Conservation (phyloP, 768 basidiomycete species). For the Suillus subluteus region DNA sequence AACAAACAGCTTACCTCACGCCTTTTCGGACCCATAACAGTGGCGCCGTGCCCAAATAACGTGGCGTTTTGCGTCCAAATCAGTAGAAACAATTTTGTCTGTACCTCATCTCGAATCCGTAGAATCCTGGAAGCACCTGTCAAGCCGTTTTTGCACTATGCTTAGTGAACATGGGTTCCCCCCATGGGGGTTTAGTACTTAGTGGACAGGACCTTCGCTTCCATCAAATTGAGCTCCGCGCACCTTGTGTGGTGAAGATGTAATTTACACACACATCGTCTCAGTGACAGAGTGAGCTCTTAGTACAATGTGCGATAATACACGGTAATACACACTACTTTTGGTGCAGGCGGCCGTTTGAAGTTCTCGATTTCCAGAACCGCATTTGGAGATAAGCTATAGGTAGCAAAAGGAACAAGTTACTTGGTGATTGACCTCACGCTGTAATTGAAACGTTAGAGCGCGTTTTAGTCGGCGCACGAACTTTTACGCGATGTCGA, state of each 20-base stretch:
- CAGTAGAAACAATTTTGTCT: not conserved
- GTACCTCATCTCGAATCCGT: not conserved
- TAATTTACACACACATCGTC: not conserved
- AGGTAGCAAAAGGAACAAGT: not conserved
- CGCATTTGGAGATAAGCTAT: not conserved
- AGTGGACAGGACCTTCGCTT: not conserved
- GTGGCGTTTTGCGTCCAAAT: not conserved
- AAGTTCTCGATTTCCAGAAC: not conserved
- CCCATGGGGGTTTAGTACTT: not conserved
- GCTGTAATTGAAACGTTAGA: not conserved
- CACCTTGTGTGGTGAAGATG: not conserved
- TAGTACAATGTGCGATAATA: not conserved
- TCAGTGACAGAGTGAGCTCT: not conserved
- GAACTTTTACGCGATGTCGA: not conserved
- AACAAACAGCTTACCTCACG: conserved; percentile 5
- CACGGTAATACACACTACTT: not conserved
- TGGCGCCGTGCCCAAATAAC: conserved; percentile 1
- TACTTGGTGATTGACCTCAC: not conserved
- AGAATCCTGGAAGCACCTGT: not conserved
- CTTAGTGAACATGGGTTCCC: not conserved
- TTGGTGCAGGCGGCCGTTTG: not conserved
- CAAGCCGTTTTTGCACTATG: not conserved
- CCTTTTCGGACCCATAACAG: conserved; percentile 4
- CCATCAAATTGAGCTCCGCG: not conserved
- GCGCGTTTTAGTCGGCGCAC: not conserved